phyloP scores from a whole-genome alignment of 352 stramenopile genomes.

The Aphanomyces stellatus region DNA sequence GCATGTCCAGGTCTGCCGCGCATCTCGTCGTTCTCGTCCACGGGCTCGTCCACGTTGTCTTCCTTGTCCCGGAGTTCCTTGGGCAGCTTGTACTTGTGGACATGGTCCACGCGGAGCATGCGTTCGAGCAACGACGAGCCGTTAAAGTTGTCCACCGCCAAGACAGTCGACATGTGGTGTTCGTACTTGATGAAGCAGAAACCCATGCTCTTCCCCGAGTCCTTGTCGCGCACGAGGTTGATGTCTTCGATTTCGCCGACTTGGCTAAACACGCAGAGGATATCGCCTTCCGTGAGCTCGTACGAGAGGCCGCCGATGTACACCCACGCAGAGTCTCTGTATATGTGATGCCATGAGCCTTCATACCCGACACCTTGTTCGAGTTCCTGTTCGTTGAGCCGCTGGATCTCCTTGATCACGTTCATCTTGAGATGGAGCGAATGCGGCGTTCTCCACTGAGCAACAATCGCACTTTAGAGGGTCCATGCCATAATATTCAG shows the following conservation, averaged over 20 bases:
- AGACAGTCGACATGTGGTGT: conserved; percentile 91
- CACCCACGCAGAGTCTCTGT: conserved; percentile 94
- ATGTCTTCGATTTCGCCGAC: conserved; percentile 93
- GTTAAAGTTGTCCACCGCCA: conserved; percentile 98
- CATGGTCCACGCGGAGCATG: conserved; percentile 94
- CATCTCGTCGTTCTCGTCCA: conserved; percentile 9
- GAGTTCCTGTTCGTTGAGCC: conserved; percentile 75
- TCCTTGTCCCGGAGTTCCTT: conserved; percentile 83
- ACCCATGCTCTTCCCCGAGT: conserved; percentile 93
- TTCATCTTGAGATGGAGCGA: conserved; percentile 34
- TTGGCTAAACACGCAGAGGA: conserved; percentile 88
- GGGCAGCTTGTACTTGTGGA: conserved; percentile 96
- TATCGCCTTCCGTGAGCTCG: conserved; percentile 93
- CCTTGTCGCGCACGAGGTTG: conserved; percentile 93
- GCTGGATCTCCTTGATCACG: conserved; percentile 73
- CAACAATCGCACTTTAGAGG: neutral
- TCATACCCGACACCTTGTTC: conserved; percentile 57
- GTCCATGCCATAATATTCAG: neutral
- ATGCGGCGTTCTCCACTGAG: neutral
- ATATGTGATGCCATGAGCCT: conserved; percentile 76
- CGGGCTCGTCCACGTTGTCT: conserved; percentile 38
- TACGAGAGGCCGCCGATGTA: conserved; percentile 91
- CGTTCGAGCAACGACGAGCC: conserved; percentile 85
- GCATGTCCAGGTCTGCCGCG: conserved; percentile 67
- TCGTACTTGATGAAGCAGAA: conserved; percentile 98